Base-by-base conservation (phyloP, 306 rosid genomes). In the Citrullus colocynthis region DNA sequence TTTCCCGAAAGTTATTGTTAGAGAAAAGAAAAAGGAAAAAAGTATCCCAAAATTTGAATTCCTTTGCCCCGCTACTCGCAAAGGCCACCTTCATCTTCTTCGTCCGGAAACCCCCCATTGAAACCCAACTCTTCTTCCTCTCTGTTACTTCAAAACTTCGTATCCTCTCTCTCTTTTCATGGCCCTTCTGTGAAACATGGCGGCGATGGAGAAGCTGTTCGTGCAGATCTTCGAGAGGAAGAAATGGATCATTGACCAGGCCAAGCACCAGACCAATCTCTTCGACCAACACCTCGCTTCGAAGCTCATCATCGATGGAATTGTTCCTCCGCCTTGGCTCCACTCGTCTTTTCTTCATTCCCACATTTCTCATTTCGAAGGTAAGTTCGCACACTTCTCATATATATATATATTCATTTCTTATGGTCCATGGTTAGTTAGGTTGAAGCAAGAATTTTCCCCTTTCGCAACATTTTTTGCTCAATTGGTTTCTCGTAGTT, bases 301-400 rank as follows among this genome's bases (percentile, higher is more conserved):
- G 60, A 88, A 92, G 88, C 91, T 91, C 90, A 80, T 91, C 11
- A 84, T 96, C 78, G 87, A 87, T 56, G 99, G 98, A 82, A 85
- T 92, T 32, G 56, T 42, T 58, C 99, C 97, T 83, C 97, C 98
- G 10, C 85, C 89, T 2, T 96, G 97, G 97, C 89, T 96, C 11
- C 63, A 80, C 80, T 80, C 79, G 72, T 54, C 88, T 70, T 36
- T 79, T 37, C 82, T 67, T 80, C 85, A 79, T 62, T 51, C 87
- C 44, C 80, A 71, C 21, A 13, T 84, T 78, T 87, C 87, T 6
- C 84, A 84, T 75, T 81, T 86, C 54, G 65, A 74, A 54, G 91
- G 96, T 96, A 84, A 54, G 45, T 42, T 9, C 20, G 13, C 9
- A 8, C 74, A 32, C 75, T 80, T 78, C 24, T 48, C 41, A 3